These are phyloP conservation scores for Apiospora koreana DNA, from an alignment of 2,329 filamentous ascomycete species.

Conservation along the genomic window DNA sequence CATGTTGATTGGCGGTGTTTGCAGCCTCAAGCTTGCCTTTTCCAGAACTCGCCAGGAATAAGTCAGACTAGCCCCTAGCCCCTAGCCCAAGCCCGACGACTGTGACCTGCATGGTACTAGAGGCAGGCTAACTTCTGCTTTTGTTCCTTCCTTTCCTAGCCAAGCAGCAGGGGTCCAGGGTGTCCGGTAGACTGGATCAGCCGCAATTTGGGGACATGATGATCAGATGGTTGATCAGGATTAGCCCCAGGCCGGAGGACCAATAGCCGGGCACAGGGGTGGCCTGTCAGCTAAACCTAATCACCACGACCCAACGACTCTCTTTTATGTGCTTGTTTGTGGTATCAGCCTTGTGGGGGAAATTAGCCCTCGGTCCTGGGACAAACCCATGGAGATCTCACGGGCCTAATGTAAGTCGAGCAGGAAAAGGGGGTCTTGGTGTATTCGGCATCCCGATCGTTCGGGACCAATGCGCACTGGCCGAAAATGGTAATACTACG, in stretches of 20 bases:
- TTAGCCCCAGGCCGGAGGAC: neutral
- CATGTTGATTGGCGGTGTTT: neutral
- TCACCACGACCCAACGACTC: neutral
- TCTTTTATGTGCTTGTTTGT: neutral
- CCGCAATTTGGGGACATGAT: neutral
- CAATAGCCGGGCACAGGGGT: neutral
- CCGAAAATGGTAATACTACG: neutral
- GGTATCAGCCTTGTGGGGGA: neutral
- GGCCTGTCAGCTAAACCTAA: slow-evolving; percentile 5
- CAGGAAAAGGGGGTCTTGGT: neutral
- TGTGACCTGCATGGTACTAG: neutral
- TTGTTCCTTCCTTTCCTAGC: neutral
- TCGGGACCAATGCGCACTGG: neutral
- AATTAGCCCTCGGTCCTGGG: neutral
- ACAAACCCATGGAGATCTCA: neutral
- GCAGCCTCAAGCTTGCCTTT: neutral
- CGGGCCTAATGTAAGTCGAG: neutral
- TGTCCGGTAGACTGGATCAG: neutral
- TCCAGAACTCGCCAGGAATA: neutral
- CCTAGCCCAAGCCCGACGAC: neutral
- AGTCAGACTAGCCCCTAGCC: neutral
- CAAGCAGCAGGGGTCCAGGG: neutral
- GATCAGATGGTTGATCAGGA: neutral
- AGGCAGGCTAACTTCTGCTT: neutral
- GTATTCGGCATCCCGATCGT: neutral